Conservation (phyloP, 768 basidiomycete species). For the Boletus tomentosulus region DNA sequence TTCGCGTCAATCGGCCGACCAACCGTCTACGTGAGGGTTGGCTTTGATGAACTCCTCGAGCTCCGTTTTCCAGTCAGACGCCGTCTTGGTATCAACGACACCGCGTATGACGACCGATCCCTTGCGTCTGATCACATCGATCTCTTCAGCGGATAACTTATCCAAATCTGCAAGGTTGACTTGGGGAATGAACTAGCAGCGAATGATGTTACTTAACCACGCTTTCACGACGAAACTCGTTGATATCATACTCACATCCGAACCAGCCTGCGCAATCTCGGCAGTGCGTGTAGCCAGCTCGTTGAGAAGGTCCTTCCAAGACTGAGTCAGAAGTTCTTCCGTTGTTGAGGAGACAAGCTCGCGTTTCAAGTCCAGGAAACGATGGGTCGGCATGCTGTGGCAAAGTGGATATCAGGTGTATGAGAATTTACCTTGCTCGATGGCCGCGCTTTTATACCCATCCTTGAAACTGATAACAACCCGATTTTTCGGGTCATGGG, state of each 20-base stretch:
- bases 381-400: too few species aligned
- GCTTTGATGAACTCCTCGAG: conserved; percentile 52
- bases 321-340: conserved; percentile 42
- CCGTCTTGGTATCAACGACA: conserved; percentile 55
- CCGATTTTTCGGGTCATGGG: too few species aligned
- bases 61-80: conserved; percentile 52
- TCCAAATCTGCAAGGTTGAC: conserved; percentile 54
- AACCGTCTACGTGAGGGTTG: conserved; percentile 57
- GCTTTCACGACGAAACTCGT: not conserved
- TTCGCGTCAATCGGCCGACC: not conserved
- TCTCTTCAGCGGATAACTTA: conserved; percentile 40
- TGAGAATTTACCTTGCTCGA: not conserved
- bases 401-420: not conserved
- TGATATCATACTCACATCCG: conserved; percentile 38
- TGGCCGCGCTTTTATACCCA: conserved; percentile 14
- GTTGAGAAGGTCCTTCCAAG: conserved; percentile 56
- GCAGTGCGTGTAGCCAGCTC: conserved; percentile 46
- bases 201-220: not conserved
- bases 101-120: conserved; percentile 61
- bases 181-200: conserved; percentile 59
- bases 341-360: conserved; percentile 51
- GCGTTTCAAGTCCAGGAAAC: conserved; percentile 54
- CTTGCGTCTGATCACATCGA: conserved; percentile 47
- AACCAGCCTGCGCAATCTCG: conserved; percentile 43
- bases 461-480: too few species aligned